Evolutionary conservation across 441 rosid genomes (phyloP).

Genomic region (Brassica balearica): DNA sequence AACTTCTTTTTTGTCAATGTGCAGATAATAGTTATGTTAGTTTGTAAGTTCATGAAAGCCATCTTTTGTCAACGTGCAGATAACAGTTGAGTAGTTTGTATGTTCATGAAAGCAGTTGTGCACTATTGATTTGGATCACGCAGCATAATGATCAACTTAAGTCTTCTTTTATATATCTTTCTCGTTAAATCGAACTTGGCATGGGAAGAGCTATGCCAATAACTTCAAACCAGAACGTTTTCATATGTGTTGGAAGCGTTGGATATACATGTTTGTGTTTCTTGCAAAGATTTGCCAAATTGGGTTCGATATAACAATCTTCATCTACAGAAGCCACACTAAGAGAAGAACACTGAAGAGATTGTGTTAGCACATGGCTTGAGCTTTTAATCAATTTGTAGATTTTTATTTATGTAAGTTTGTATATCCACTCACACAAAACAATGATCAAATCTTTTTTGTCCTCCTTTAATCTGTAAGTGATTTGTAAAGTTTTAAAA

Average conservation of each 20-base stretch:
- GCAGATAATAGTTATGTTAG: constrained; percentile 1
- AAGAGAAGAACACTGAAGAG: constrained; percentile 34
- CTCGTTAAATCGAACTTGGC: neutral
- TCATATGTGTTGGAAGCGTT: neutral
- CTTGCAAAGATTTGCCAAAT: too few relatives aligned
- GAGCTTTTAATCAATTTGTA: neutral
- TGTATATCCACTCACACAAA: constrained; percentile 2
- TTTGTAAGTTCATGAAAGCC: neutral
- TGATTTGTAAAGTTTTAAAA: constrained; percentile 1
- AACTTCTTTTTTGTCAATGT: neutral
- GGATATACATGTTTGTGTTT: too few relatives aligned
- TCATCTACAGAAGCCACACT: constrained; percentile 38
- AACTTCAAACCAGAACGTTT: neutral
- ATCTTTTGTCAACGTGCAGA: neutral
- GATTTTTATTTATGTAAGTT: constrained; percentile 8
- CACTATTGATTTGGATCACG: neutral
- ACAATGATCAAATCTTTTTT: neutral
- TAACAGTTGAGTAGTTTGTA: neutral
- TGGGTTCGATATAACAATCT: constrained; percentile 41
- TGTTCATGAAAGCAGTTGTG: neutral
- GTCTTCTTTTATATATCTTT: neutral
- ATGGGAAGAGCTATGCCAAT: neutral
- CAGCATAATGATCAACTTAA: neutral
- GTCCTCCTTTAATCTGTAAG: neutral
- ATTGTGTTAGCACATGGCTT: constrained; percentile 5